These are phyloP conservation scores for Cyclotella choctawhatcheeana DNA, from an alignment of 108 stramenopile genomes.

Conservation along the genomic window DNA sequence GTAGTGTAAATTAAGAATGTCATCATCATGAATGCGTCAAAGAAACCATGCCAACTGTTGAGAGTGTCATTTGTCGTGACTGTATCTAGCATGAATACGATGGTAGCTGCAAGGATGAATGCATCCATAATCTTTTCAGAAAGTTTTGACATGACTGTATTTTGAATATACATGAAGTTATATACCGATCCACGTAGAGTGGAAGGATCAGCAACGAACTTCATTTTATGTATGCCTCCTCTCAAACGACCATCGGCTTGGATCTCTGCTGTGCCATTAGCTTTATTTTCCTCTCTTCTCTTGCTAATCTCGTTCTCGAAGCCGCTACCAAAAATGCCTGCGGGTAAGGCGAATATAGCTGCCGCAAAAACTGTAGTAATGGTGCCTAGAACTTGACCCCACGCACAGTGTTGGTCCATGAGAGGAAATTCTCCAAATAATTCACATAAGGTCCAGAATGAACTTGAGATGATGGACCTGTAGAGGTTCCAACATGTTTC, in stretches of 20 bases:
- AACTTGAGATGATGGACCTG: conserved; percentile 66
- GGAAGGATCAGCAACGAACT: conserved; percentile 19
- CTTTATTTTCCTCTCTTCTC: conserved; percentile 27
- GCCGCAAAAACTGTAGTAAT: conserved; percentile 91
- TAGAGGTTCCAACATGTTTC: conserved; percentile 83
- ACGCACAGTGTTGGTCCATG: conserved; percentile 73
- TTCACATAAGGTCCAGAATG: conserved; percentile 86
- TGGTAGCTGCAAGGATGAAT: conserved; percentile 64
- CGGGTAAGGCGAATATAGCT: conserved; percentile 90
- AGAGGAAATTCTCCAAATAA: conserved; percentile 93
- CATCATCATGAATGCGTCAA: conserved; percentile 68
- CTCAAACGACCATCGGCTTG: background rate
- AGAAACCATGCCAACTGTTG: conserved; percentile 27
- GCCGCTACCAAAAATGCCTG: conserved; percentile 88
- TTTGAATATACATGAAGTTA: conserved; percentile 67
- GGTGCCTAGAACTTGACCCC: conserved; percentile 81
- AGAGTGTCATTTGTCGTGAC: conserved; percentile 20
- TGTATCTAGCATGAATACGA: conserved; percentile 80
- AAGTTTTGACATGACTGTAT: conserved; percentile 25
- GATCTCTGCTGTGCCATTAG: conserved; percentile 5
- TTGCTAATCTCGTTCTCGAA: conserved; percentile 82
- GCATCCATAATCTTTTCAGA: conserved; percentile 64
- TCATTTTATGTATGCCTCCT: conserved; percentile 6
- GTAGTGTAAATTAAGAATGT: conserved; percentile 70
- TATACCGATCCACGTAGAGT: conserved; percentile 59